Conservation (phyloP, 352 stramenopile species). For the Thraustotheca clavata region DNA sequence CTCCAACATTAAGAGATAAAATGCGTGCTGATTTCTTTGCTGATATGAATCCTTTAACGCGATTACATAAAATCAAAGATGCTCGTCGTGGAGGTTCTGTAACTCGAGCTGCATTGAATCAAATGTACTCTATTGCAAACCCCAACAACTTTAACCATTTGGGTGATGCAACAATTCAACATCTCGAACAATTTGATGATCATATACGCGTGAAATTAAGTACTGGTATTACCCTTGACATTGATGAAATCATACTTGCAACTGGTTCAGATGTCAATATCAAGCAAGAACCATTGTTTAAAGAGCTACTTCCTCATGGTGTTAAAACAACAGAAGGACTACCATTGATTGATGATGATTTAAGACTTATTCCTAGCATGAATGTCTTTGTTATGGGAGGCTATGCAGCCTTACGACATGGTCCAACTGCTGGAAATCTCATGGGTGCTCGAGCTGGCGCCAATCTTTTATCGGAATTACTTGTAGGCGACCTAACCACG, state of each 20-base stretch:
- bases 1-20: slow-evolving; percentile 9
- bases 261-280: slow-evolving; percentile 13
- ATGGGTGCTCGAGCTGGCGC: slow-evolving; percentile 10
- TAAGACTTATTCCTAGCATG: not conserved
- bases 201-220: not conserved
- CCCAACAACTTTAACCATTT: not conserved
- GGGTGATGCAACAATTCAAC: not conserved
- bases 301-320: not conserved
- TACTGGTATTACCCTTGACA: not conserved
- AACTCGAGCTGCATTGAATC: not conserved
- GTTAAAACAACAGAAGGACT: not conserved
- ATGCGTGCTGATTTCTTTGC: slow-evolving; percentile 18
- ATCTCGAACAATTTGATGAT: not conserved
- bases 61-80: not conserved
- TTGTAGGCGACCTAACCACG: not conserved
- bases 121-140: not conserved
- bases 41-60: not conserved
- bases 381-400: slow-evolving; percentile 18
- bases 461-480: slow-evolving; percentile 1
- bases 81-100: slow-evolving; percentile 9
- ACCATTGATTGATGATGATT: slow-evolving; percentile 7
- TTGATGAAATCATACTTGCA: slow-evolving; percentile 14
- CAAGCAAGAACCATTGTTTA: slow-evolving; percentile 1
- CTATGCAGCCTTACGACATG: slow-evolving; percentile 6
- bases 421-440: slow-evolving; percentile 15